Conservation (phyloP, 495 filamentous ascomycete genomes). For the Amniculicola lignicola region DNA sequence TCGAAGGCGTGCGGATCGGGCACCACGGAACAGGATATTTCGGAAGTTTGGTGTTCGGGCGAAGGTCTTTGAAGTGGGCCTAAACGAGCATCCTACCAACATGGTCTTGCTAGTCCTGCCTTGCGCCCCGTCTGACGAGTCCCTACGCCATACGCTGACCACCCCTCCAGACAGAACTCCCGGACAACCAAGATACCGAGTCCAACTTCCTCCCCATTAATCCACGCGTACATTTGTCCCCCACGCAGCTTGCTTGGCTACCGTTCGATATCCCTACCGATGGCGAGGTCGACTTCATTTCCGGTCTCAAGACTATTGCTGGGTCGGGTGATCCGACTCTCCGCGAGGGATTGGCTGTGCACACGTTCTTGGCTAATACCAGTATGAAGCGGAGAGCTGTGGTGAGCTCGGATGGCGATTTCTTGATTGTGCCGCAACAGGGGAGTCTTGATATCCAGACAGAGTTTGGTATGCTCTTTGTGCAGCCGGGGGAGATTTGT, state of each 20-base stretch:
- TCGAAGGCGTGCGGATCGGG: too few species aligned
- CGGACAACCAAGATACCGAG: conserved; percentile 47
- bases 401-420: conserved; percentile 52
- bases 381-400: conserved; percentile 49
- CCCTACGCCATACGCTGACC: conserved; percentile 22
- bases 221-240: conserved; percentile 61
- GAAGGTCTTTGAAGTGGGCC: too few species aligned
- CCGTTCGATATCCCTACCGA: conserved; percentile 47
- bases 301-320: conserved; percentile 50
- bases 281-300: conserved; percentile 46
- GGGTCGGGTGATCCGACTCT: conserved; percentile 52
- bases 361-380: conserved; percentile 48
- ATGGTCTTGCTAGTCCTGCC: too few species aligned
- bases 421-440: conserved; percentile 50
- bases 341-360: conserved; percentile 49
- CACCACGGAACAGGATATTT: too few species aligned
- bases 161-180: conserved; percentile 44
- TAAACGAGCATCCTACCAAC: too few species aligned
- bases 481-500: conserved; percentile 50
- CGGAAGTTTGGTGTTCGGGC: too few species aligned
- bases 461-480: conserved; percentile 49
- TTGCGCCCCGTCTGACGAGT: neutral
- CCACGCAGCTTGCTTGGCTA: conserved; percentile 51
- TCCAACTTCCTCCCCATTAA: conserved; percentile 50
- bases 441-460: conserved; percentile 52